Evolutionary conservation across 345 rosid genomes (phyloP).

Genomic region (Clarkia xantiana): DNA sequence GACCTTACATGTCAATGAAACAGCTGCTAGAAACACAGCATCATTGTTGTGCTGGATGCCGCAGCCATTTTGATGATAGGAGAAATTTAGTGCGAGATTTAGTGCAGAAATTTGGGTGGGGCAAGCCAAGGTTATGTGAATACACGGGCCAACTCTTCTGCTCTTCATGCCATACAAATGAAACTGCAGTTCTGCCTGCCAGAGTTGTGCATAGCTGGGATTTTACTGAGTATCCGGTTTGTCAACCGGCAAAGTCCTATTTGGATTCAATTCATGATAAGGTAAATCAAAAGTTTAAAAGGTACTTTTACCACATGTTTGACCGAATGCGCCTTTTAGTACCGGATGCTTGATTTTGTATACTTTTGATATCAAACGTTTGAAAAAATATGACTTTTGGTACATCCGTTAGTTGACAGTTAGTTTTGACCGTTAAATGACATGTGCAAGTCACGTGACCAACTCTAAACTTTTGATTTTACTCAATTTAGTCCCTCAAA

Average conservation of each 20-base stretch:
- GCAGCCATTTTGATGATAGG: conserved; percentile 68
- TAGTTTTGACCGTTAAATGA: too few relatives aligned
- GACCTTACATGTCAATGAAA: conserved; percentile 48
- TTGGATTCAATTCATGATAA: conserved; percentile 83
- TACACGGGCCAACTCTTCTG: conserved; percentile 87
- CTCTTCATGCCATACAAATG: conserved; percentile 80
- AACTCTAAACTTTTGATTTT: too few relatives aligned
- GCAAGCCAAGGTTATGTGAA: conserved; percentile 81
- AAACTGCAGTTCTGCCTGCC: conserved; percentile 74
- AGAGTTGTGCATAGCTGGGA: conserved; percentile 92
- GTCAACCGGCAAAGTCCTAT: conserved; percentile 85
- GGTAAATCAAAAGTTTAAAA: conserved; percentile 32
- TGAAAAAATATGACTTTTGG: too few relatives aligned
- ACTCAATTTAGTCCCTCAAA: too few relatives aligned
- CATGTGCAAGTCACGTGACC: too few relatives aligned
- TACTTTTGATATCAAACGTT: too few relatives aligned
- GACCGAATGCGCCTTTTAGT: too few relatives aligned
- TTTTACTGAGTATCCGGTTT: conserved; percentile 61
- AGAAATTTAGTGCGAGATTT: conserved; percentile 59
- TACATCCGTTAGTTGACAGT: too few relatives aligned
- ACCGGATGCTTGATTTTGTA: too few relatives aligned
- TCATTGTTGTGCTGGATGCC: conserved; percentile 89
- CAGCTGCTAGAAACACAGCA: conserved; percentile 78
- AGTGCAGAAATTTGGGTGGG: conserved; percentile 76
- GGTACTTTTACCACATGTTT: too few relatives aligned